Percentiles rank a stretch among this genome's conserved stretches.
Evolutionary conservation across 2,329 filamentous ascomycete genomes (phyloP).

Genomic region (Paraconiothyrium sp.): DNA sequence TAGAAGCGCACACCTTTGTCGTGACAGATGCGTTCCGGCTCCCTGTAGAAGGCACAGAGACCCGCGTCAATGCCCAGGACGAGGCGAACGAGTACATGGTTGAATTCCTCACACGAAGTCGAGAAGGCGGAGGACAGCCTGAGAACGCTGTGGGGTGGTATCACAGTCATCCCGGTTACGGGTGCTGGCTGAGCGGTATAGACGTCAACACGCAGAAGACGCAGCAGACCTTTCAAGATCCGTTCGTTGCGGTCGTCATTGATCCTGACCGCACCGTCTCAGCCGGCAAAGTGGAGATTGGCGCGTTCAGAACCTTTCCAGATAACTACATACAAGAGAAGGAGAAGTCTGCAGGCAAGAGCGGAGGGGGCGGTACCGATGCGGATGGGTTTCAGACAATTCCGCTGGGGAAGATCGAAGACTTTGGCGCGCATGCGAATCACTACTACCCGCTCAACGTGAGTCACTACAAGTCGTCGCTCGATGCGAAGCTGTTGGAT

Average conservation of each 20-base stretch:
- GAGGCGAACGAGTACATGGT: slow-evolving; percentile 98
- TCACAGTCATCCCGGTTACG: slow-evolving; percentile 96
- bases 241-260: slow-evolving; percentile 94
- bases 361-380: slow-evolving; percentile 39
- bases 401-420: slow-evolving; percentile 90
- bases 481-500: slow-evolving; percentile 87
- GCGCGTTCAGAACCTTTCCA: slow-evolving; percentile 92
- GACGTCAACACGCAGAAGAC: slow-evolving; percentile 88
- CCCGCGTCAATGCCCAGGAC: slow-evolving; percentile 92
- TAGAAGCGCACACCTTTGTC: slow-evolving; percentile 84
- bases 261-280: slow-evolving; percentile 92
- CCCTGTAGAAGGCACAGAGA: slow-evolving; percentile 98
- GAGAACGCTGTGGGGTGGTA: slow-evolving; percentile 99
- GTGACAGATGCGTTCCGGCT: slow-evolving; percentile 94
- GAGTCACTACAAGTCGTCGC: slow-evolving; percentile 91
- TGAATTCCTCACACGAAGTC: slow-evolving; percentile 77
- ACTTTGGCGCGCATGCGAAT: slow-evolving; percentile 91
- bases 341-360: slow-evolving; percentile 49
- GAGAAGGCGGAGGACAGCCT: slow-evolving; percentile 75
- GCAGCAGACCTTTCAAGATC: slow-evolving; percentile 87
- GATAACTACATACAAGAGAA: slow-evolving; percentile 66
- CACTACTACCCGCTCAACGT: slow-evolving; percentile 93
- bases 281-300: slow-evolving; percentile 95
- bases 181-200: slow-evolving; percentile 97
- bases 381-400: slow-evolving; percentile 79